Evolutionary conservation across 192 early-diverging fungal species (phyloP).

Genomic region (Coemansia asiatica): DNA sequence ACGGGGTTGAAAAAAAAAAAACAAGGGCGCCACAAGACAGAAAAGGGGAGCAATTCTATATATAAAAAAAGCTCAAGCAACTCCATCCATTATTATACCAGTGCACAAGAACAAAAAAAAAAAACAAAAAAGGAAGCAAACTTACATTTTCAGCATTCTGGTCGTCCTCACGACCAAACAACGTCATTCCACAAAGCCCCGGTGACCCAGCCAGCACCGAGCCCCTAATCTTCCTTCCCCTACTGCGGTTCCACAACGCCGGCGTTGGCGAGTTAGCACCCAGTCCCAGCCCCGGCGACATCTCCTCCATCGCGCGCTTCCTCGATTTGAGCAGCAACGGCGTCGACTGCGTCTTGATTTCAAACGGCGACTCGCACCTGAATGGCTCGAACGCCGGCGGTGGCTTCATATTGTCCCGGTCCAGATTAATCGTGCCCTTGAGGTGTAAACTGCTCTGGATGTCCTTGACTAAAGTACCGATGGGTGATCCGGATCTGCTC

Average conservation of each 20-base stretch:
- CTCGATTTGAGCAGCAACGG: slow-evolving; percentile 29
- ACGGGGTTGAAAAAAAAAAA: too few species aligned
- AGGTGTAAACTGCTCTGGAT: slow-evolving; percentile 41
- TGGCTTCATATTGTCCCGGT: slow-evolving; percentile 1
- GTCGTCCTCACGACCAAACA: slow-evolving; percentile 29
- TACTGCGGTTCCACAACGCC: slow-evolving; percentile 24
- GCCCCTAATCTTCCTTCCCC: slow-evolving; percentile 3
- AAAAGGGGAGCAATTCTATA: background rate
- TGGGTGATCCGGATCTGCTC: slow-evolving; percentile 22
- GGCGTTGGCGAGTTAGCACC: slow-evolving; percentile 23
- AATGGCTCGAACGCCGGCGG: slow-evolving; percentile 25
- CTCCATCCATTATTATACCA: too few species aligned
- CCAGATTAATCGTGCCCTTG: slow-evolving; percentile 9
- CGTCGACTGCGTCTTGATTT: slow-evolving; percentile 12
- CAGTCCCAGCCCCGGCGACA: slow-evolving; percentile 18
- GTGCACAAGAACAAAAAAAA: background rate
- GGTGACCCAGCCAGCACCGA: slow-evolving; percentile 23
- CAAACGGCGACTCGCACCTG: slow-evolving; percentile 14
- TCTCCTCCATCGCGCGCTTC: slow-evolving; percentile 35
- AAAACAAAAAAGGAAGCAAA: background rate
- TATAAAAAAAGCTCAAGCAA: background rate
- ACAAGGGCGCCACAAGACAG: too few species aligned
- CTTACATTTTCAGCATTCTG: slow-evolving; percentile 46
- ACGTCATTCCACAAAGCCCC: background rate
- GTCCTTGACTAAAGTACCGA: slow-evolving; percentile 32